A percentile compares a stretch with the other conserved stretches of the same genome.
These are phyloP conservation scores for Solanum sejunctum DNA, from an alignment of 257 asterid genomes.

Conservation along the genomic window DNA sequence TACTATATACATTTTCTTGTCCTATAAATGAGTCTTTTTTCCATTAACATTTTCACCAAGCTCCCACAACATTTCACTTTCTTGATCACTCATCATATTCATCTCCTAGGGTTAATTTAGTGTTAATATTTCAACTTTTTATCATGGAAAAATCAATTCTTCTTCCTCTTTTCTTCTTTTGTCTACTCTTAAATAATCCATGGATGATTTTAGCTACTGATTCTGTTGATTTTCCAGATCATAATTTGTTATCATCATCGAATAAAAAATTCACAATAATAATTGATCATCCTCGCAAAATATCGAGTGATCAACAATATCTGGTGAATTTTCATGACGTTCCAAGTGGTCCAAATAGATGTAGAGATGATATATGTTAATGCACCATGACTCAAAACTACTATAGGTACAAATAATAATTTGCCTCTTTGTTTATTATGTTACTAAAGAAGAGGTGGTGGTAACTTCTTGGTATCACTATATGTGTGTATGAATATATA, in stretches of 20 bases:
- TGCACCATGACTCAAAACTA: background rate
- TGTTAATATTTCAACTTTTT: background rate
- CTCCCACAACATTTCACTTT: background rate
- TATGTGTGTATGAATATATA: background rate
- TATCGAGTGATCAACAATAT: background rate
- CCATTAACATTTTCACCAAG: background rate
- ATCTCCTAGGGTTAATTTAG: background rate
- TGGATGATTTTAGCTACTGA: background rate
- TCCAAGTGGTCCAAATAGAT: background rate
- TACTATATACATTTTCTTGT: background rate
- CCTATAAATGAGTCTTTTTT: background rate
- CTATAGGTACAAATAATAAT: background rate
- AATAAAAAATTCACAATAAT: background rate
- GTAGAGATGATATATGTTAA: background rate
- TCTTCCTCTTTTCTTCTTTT: background rate
- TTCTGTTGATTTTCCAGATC: background rate
- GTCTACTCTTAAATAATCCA: background rate
- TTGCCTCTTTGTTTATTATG: background rate
- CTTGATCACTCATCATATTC: background rate
- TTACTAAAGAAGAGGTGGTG: background rate
- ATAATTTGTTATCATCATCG: background rate
- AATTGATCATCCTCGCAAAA: background rate
- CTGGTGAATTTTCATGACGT: background rate
- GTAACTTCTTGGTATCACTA: background rate
- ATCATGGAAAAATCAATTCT: background rate